Conservation (phyloP, 768 basidiomycete species). For the Leccinum boreale region DNA sequence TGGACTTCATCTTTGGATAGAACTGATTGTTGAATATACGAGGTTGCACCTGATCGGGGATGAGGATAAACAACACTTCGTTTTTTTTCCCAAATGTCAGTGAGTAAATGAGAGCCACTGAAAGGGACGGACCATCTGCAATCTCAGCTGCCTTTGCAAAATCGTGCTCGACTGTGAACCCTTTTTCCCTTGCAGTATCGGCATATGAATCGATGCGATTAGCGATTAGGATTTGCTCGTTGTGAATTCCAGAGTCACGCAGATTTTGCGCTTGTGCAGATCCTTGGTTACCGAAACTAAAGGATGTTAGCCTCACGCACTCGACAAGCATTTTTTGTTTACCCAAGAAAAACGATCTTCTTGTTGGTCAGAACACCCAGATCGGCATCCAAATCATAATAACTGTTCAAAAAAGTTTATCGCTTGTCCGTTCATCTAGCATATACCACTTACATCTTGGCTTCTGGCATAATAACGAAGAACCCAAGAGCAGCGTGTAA, state of each 20-base stretch:
- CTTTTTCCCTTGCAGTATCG: constrained; percentile 51
- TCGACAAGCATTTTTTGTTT: constrained; percentile 6
- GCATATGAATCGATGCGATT: constrained; percentile 59
- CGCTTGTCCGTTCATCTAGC: not conserved
- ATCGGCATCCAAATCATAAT: constrained; percentile 63
- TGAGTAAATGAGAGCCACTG: not conserved
- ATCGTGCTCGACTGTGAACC: constrained; percentile 55
- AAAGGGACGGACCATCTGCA: constrained; percentile 46
- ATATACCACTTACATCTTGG: constrained; percentile 49
- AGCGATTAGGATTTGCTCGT: constrained; percentile 57
- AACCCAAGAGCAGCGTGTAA: not conserved
- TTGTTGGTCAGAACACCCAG: constrained; percentile 43
- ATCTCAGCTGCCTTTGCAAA: constrained; percentile 52
- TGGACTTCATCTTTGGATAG: constrained; percentile 46
- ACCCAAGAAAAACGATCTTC: constrained; percentile 62
- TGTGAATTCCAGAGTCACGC: constrained; percentile 59
- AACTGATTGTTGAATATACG: constrained; percentile 57
- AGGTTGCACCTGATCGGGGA: constrained; percentile 65
- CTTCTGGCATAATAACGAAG: constrained; percentile 29
- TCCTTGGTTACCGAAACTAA: constrained; percentile 63
- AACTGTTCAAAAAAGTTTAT: constrained; percentile 19
- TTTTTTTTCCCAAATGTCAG: not conserved
- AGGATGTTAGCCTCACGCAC: not conserved
- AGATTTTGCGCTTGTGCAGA: constrained; percentile 66
- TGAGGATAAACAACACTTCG: constrained; percentile 55